A percentile compares a stretch with the other conserved stretches of the same genome.
Evolutionary conservation across 192 early-diverging fungal genomes (phyloP).

Genomic region (Glomus cerebriforme): DNA sequence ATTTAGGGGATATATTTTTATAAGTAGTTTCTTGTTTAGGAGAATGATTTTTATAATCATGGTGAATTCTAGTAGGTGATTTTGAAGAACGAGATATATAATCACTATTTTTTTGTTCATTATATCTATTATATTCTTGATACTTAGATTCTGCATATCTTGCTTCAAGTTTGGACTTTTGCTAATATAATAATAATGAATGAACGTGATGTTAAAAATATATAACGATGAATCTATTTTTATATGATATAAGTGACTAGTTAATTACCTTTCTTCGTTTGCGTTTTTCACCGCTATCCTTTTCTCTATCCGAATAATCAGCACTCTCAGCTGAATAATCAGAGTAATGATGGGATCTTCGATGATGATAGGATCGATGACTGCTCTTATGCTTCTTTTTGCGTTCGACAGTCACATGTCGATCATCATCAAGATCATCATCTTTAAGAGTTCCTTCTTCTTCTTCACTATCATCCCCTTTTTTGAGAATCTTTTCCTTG

Average conservation of each 20-base stretch:
- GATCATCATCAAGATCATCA: slow-evolving; percentile 46
- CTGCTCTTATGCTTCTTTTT: slow-evolving; percentile 31
- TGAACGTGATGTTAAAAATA: too few relatives aligned
- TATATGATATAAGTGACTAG: background rate
- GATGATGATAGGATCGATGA: slow-evolving; percentile 23
- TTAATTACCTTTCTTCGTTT: slow-evolving; percentile 36
- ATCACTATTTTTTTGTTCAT: background rate
- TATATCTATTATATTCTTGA: slow-evolving; percentile 17
- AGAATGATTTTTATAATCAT: slow-evolving; percentile 5
- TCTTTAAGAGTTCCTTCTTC: slow-evolving; percentile 65
- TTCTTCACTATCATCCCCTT: slow-evolving; percentile 61
- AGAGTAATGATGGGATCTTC: slow-evolving; percentile 30
- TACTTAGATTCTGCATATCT: slow-evolving; percentile 17
- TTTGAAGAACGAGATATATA: slow-evolving; percentile 6
- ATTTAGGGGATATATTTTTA: slow-evolving; percentile 11
- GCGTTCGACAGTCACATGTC: slow-evolving; percentile 16
- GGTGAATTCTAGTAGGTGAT: background rate
- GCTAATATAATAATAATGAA: background rate
- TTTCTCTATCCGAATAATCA: slow-evolving; percentile 38
- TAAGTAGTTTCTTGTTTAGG: background rate
- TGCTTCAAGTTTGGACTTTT: background rate
- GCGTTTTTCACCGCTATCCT: slow-evolving; percentile 36
- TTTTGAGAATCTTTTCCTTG: slow-evolving; percentile 47
- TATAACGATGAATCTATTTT: too few relatives aligned
- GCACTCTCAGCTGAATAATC: slow-evolving; percentile 32